phyloP scores from a whole-genome alignment of 352 stramenopile genomes.

The Phytophthora ramorum region DNA sequence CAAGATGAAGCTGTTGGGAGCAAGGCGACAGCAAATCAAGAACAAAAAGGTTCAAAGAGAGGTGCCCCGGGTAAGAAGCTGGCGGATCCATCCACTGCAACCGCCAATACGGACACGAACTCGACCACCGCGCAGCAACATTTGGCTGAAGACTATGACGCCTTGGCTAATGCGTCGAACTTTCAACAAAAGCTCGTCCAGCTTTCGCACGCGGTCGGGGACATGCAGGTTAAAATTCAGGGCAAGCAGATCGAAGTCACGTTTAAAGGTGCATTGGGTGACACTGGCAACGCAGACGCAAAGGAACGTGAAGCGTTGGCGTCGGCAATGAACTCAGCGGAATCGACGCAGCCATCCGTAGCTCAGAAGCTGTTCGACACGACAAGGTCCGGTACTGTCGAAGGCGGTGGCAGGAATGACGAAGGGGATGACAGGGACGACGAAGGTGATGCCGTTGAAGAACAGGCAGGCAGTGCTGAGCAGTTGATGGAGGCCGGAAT shows the following conservation, averaged over 20 bases:
- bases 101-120: neutral
- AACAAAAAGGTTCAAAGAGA: neutral
- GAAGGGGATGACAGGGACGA: neutral
- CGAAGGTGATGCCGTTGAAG: neutral
- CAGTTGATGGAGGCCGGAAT: neutral
- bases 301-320: neutral
- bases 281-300: neutral
- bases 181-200: slow-evolving; percentile 22
- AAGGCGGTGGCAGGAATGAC: neutral
- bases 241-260: slow-evolving; percentile 33
- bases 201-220: slow-evolving; percentile 28
- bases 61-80: neutral
- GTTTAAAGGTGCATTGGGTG: slow-evolving; percentile 26
- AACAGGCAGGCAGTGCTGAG: neutral
- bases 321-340: neutral
- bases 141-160: neutral
- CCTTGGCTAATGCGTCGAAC: neutral
- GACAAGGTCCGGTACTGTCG: too few relatives aligned
- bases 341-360: slow-evolving; percentile 5
- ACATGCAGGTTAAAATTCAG: slow-evolving; percentile 36
- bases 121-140: neutral
- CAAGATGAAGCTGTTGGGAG: neutral
- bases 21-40: neutral
- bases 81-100: neutral
- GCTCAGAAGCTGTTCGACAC: slow-evolving; percentile 12